Conservation (phyloP, 2,329 filamentous ascomycete species). For the Fusarium sarcochroum region DNA sequence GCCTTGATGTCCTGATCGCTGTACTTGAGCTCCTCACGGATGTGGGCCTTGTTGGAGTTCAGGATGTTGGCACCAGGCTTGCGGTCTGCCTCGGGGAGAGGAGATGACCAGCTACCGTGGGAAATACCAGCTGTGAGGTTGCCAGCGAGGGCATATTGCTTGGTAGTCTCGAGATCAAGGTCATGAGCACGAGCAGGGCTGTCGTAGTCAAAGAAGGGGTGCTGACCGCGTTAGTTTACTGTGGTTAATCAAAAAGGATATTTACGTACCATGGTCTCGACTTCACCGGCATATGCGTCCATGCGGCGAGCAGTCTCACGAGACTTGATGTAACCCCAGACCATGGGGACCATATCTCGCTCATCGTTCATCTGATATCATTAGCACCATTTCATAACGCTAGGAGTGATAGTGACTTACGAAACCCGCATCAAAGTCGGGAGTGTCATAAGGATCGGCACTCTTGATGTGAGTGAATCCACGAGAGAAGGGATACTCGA, state of each 20-base stretch:
- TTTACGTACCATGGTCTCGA: conserved; percentile 63
- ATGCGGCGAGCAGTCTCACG: conserved; percentile 84
- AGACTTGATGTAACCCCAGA: conserved; percentile 88
- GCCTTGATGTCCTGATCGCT: conserved; percentile 72
- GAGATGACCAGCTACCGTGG: conserved; percentile 79
- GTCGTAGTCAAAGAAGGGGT: conserved; percentile 80
- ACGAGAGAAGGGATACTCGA: conserved; percentile 83
- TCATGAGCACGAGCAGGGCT: conserved; percentile 78
- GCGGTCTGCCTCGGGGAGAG: conserved; percentile 67
- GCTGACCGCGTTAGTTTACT: conserved; percentile 49
- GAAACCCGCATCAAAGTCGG: conserved; percentile 85
- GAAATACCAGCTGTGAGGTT: conserved; percentile 80
- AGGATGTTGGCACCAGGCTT: conserved; percentile 62
- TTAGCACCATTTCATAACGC: rapidly evolving
- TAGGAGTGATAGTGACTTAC: neutral
- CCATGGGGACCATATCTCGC: conserved; percentile 86
- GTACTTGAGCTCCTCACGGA: conserved; percentile 77
- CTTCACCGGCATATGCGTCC: conserved; percentile 83
- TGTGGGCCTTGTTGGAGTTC: conserved; percentile 73
- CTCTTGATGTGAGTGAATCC: conserved; percentile 79
- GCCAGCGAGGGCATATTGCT: conserved; percentile 79
- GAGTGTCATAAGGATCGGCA: conserved; percentile 79
- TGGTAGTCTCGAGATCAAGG: conserved; percentile 81
- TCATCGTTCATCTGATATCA: conserved; percentile 78
- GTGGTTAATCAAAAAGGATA: conserved; percentile 21